These are phyloP conservation scores for Phaeotremella skinneri DNA, from an alignment of 768 basidiomycete species.

Conservation along the genomic window DNA sequence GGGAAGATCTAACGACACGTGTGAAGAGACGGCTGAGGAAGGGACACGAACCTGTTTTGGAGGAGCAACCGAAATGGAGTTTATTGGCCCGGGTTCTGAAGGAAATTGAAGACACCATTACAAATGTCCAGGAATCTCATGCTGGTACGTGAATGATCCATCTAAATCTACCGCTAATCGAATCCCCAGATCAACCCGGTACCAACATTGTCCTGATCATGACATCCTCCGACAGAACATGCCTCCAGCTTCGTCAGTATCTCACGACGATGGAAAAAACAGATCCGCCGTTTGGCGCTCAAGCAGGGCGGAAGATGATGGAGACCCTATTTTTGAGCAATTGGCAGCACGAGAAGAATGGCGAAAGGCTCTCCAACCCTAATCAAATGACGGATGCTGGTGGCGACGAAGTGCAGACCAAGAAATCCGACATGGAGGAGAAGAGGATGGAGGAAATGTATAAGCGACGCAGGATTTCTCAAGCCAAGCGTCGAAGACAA, in stretches of 20 bases:
- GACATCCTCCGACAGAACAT: constrained; percentile 75
- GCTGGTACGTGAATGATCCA: constrained; percentile 23
- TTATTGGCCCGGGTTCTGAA: constrained; percentile 77
- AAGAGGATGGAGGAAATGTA: constrained; percentile 21
- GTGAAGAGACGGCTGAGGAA: constrained; percentile 66
- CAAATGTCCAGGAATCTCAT: constrained; percentile 31
- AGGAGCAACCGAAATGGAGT: constrained; percentile 94
- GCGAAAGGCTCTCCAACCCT: constrained; percentile 30
- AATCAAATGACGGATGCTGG: constrained; percentile 19
- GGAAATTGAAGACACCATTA: constrained; percentile 78
- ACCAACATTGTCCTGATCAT: constrained; percentile 81
- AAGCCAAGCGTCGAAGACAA: constrained; percentile 36
- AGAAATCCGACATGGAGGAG: constrained; percentile 35
- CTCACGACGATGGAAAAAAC: constrained; percentile 60
- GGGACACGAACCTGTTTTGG: constrained; percentile 78
- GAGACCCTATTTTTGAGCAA: constrained; percentile 58
- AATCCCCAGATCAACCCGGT: constrained; percentile 54
- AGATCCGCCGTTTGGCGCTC: constrained; percentile 38
- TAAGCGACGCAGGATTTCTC: constrained; percentile 13
- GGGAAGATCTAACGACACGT: constrained; percentile 27
- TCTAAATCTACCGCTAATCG: neutral
- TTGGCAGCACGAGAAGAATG: constrained; percentile 46
- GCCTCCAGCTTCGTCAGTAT: constrained; percentile 73
- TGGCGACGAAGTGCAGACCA: constrained; percentile 28
- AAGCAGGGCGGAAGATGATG: constrained; percentile 72